These are phyloP conservation scores for Colletotrichum nymphaeae DNA, from an alignment of 2,329 filamentous ascomycete genomes.

Conservation along the genomic window DNA sequence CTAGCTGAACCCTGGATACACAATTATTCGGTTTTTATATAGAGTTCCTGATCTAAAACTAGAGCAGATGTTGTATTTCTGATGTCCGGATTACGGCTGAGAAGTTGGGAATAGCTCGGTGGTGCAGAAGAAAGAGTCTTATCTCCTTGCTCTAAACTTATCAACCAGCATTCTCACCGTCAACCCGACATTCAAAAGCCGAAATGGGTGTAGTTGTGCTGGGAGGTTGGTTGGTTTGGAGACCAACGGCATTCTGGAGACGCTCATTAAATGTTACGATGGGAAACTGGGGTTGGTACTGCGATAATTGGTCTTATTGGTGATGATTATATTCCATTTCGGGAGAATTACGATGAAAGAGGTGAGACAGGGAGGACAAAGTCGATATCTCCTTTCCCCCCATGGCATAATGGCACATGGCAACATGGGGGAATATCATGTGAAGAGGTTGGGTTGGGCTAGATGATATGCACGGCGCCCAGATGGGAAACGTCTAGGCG, in stretches of 20 bases:
- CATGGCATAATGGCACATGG: neutral
- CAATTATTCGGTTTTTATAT: too few species aligned
- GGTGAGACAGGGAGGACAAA: neutral
- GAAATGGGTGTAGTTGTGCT: conserved; percentile 34
- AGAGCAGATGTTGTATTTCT: too few species aligned
- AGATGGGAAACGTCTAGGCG: neutral
- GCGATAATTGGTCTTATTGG: neutral
- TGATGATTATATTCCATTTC: neutral
- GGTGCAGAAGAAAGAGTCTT: too few species aligned
- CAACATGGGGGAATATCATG: neutral
- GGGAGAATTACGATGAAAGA: neutral
- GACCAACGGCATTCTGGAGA: conserved; percentile 2
- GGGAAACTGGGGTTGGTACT: neutral
- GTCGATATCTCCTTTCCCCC: neutral
- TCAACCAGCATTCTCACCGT: too few species aligned
- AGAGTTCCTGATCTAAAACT: too few species aligned
- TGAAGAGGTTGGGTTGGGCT: neutral
- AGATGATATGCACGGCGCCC: neutral
- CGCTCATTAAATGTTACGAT: neutral
- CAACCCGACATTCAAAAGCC: conserved; percentile 33
- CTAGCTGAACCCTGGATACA: too few species aligned
- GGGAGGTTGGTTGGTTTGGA: neutral
- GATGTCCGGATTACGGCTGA: too few species aligned
- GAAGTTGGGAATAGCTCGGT: too few species aligned
- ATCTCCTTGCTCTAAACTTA: too few species aligned